A percentile compares a stretch with the other conserved stretches of the same genome.
Conservation (phyloP, 495 filamentous ascomycete species). For the Neurospora sp. region DNA sequence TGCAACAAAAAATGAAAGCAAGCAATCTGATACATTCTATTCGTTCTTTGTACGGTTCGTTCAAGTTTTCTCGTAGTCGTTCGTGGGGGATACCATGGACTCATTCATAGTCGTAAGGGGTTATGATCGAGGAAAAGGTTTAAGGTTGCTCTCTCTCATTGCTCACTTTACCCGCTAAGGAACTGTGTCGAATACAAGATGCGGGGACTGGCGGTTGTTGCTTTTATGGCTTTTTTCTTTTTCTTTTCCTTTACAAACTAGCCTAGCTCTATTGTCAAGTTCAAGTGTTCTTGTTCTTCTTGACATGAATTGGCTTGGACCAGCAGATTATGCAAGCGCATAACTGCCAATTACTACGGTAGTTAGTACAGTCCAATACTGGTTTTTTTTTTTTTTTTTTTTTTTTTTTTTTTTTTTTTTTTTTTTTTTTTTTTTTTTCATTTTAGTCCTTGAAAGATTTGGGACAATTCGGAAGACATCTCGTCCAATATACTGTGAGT, state of each 20-base stretch:
- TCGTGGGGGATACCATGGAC: background rate
- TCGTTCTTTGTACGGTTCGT: background rate
- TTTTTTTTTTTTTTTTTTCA: background rate
- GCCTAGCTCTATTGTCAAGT: background rate
- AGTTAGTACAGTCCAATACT: background rate
- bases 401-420: background rate
- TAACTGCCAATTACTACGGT: background rate
- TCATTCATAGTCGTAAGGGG: background rate
- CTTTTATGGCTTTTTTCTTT: background rate
- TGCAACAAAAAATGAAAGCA: background rate
- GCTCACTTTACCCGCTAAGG: background rate
- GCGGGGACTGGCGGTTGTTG: background rate
- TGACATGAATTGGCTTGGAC: background rate
- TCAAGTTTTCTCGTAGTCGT: background rate
- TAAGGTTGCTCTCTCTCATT: background rate
- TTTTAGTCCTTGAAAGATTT: too few relatives aligned
- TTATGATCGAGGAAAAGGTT: background rate
- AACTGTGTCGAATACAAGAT: background rate
- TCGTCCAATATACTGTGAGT: too few relatives aligned
- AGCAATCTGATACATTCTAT: background rate
- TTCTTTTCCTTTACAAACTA: background rate
- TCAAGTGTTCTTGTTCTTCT: background rate
- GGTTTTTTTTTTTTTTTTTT: background rate
- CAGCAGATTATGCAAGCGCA: background rate
- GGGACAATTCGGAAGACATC: too few relatives aligned